Evolutionary conservation across 768 basidiomycete genomes (phyloP).

Genomic region (Kwoniella pini): DNA sequence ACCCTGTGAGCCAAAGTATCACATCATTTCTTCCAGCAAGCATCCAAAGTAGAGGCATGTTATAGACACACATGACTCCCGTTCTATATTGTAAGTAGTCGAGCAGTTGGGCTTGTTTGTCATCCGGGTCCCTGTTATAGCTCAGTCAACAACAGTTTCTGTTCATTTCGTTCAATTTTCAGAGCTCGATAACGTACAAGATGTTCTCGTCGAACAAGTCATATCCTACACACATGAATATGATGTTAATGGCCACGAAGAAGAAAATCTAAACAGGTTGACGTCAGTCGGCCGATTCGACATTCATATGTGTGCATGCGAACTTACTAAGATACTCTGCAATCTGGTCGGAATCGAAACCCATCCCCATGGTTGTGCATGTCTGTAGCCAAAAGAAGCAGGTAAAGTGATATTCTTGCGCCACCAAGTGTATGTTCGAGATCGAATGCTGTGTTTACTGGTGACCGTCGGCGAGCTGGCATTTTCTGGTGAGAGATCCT

Average conservation of each 20-base stretch:
- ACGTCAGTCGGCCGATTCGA: not conserved
- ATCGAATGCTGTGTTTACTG: not conserved
- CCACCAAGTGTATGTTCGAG: conserved; percentile 14
- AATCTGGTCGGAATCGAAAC: conserved; percentile 25
- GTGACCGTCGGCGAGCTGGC: not conserved
- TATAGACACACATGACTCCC: conserved; percentile 37
- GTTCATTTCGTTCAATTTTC: not conserved
- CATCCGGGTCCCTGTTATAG: not conserved
- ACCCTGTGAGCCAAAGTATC: conserved; percentile 34
- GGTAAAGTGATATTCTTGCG: conserved; percentile 16
- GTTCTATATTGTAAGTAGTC: conserved; percentile 28
- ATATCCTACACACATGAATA: conserved; percentile 18
- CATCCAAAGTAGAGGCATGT: conserved; percentile 36
- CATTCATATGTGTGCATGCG: not conserved
- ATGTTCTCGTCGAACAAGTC: not conserved
- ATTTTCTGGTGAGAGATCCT: not conserved
- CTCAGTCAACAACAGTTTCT: no score
- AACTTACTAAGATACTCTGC: conserved; percentile 28
- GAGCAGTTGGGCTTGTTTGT: conserved; percentile 10
- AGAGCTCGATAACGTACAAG: not conserved
- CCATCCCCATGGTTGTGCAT: conserved; percentile 21
- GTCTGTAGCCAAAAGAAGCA: conserved; percentile 28
- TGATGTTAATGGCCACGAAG: conserved; percentile 27
- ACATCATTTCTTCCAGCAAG: conserved; percentile 37
- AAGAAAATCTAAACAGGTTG: conserved; percentile 27